phyloP scores from a whole-genome alignment of 176 grass and related monocot species.

The Leersia perrieri region DNA sequence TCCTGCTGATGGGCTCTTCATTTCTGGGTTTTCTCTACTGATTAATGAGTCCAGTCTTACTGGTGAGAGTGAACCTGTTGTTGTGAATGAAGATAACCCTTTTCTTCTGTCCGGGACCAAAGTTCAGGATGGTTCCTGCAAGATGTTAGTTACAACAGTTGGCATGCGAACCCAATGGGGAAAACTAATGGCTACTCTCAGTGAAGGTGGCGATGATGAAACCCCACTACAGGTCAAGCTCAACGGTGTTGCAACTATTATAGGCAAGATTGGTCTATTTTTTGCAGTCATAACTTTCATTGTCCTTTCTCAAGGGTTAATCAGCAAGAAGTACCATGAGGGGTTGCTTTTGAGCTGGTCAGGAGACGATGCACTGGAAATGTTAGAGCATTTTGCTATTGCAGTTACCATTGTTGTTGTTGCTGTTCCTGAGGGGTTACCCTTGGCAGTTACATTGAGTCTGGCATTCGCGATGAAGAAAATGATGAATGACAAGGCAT shows the following conservation, averaged over 20 bases:
- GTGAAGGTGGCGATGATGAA: constrained; percentile 97
- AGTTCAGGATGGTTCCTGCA: constrained; percentile 91
- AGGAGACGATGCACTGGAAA: constrained; percentile 72
- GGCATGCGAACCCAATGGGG: constrained; percentile 97
- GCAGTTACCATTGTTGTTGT: constrained; percentile 98
- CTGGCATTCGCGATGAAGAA: constrained; percentile 99
- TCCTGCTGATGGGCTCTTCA: constrained; percentile 90
- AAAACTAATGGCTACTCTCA: constrained; percentile 92
- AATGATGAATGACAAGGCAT: constrained; percentile 99
- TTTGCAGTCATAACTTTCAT: constrained; percentile 98
- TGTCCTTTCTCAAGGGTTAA: constrained; percentile 69
- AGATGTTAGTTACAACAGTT: constrained; percentile 92
- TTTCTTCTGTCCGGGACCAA: constrained; percentile 93
- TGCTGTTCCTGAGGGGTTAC: constrained; percentile 95
- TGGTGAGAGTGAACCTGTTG: constrained; percentile 86
- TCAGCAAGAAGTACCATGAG: constrained; percentile 56
- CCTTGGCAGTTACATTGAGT: constrained; percentile 90
- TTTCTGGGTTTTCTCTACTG: constrained; percentile 83
- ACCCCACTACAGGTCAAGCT: constrained; percentile 91
- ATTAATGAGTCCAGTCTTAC: constrained; percentile 97
- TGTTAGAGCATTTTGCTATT: constrained; percentile 93
- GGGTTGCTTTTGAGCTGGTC: constrained; percentile 63
- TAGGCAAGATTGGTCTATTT: constrained; percentile 86
- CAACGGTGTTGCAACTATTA: constrained; percentile 70
- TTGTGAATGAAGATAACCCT: constrained; percentile 75